These are phyloP conservation scores for Pseudognaphalium luteoalbum DNA, from an alignment of 129 eudicot species.

Conservation along the genomic window DNA sequence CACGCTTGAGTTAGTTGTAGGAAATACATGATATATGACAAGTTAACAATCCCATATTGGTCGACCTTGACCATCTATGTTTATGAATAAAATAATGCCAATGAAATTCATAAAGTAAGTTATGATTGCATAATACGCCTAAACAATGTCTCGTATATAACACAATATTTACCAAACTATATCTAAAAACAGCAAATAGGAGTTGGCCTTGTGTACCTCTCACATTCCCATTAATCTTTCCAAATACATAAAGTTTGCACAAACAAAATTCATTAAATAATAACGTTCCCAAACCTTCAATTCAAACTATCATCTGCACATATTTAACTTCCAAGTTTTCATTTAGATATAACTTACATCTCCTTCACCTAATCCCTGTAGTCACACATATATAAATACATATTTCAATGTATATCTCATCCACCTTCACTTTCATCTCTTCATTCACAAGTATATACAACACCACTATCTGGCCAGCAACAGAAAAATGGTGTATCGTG, in stretches of 20 bases:
- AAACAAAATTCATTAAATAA: slow-evolving; percentile 10
- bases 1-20: too few species aligned
- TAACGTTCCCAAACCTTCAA: slow-evolving; percentile 25
- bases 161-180: slow-evolving; percentile 16
- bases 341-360: slow-evolving; percentile 36
- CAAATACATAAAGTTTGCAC: slow-evolving; percentile 3
- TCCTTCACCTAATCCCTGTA: slow-evolving; percentile 28
- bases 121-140: neutral
- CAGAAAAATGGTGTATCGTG: slow-evolving; percentile 28
- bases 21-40: too few species aligned
- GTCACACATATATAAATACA: slow-evolving; percentile 1
- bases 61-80: too few species aligned
- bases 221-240: slow-evolving; percentile 15
- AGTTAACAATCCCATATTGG: too few species aligned
- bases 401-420: slow-evolving; percentile 16
- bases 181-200: slow-evolving; percentile 18
- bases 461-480: slow-evolving; percentile 2
- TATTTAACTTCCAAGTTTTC: slow-evolving; percentile 40
- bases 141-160: slow-evolving; percentile 1
- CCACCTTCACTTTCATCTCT: slow-evolving; percentile 10
- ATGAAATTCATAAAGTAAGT: neutral
- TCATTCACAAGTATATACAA: neutral
- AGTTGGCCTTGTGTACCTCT: slow-evolving; percentile 39
- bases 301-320: slow-evolving; percentile 33
- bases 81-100: too few species aligned